These are phyloP conservation scores for Ceratobasidium sp. DNA, from an alignment of 1,284 basidiomycete species.

Conservation along the genomic window DNA sequence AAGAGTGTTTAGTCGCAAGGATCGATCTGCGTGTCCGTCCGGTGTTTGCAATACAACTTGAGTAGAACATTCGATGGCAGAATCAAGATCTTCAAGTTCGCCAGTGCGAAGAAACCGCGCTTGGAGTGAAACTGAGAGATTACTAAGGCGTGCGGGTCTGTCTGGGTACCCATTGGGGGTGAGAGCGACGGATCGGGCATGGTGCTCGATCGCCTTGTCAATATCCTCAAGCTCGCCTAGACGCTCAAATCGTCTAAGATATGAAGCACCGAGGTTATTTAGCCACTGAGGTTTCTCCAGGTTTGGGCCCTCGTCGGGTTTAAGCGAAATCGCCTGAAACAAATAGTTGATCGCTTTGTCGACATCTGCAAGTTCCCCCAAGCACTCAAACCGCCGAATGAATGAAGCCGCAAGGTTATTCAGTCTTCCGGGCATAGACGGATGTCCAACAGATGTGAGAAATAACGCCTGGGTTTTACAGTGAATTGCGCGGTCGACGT, in stretches of 20 bases:
- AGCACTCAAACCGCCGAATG: neutral
- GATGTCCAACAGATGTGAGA: neutral
- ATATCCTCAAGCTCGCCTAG: neutral
- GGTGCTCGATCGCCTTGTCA: conserved; percentile 1
- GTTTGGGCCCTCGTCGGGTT: neutral
- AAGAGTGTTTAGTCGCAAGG: neutral
- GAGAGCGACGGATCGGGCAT: neutral
- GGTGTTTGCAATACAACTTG: conserved; percentile 8
- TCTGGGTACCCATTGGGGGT: neutral
- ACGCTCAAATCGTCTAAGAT: conserved; percentile 3
- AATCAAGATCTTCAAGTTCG: neutral
- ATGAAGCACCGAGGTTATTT: conserved; percentile 17
- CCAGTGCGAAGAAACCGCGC: neutral
- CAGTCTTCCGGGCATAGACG: neutral
- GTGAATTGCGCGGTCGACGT: neutral
- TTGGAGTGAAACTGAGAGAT: conserved; percentile 5
- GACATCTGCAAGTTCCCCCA: neutral
- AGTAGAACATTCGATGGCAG: neutral
- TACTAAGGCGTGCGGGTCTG: neutral
- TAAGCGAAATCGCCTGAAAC: neutral
- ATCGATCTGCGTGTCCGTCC: neutral
- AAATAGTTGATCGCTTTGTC: conserved; percentile 2
- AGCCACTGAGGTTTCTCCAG: neutral
- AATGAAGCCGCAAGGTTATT: conserved; percentile 1
- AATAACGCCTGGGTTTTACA: neutral